Evolutionary conservation across 805 yeast species (phyloP), one percentile per base, ranked within the genome.

Genomic region (Isabelozyma gotoi): DNA sequence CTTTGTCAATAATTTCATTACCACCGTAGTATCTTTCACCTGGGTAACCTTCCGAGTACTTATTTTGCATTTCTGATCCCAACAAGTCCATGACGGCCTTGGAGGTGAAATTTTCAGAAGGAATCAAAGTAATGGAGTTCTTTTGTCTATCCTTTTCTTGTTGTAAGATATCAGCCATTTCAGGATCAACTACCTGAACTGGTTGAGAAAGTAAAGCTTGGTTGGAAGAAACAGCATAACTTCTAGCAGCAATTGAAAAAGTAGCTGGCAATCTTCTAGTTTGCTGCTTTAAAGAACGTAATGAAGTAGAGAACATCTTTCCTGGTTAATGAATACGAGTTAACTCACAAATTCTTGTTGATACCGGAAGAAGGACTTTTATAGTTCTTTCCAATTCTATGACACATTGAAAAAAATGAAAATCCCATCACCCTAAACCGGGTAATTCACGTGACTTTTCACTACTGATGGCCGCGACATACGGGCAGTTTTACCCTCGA

Each of bases 1-100:
- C 89, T 68, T 87, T 83, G 75, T 94, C 99, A 53, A 94, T 94
- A 72, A 85, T 85, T 78, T 94, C 96, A 70, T 94, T 94, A 67
- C 98, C 98, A 69, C 99, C 99, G 67, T 94, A 94, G 78, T 94
- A 94, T 71, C 99, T 84, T 51, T 96, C 97, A 54, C 98, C 98
- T 47, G 99, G 99, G 74, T 94, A 92, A 50, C 99, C 99, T 74
- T 94, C 99, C 33, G 97, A 90, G 76, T 94, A 94, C 77, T 94
- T 94, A 82, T 94, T 94, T 68, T 88, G 88, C 97, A 94, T 89
- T 66, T 95, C 96, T 40, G 98, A 85, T 55, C 99, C 99, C 60
- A 92, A 82, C 27, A 96, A 88, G 62, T 94, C 98, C 74, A 92
- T 87, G 38, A 94, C 99, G 34, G 98, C 87, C 55, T 86, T 86